Evolutionary conservation across 805 yeast species (phyloP).

Genomic region (Wickerhamomyces tratensis): DNA sequence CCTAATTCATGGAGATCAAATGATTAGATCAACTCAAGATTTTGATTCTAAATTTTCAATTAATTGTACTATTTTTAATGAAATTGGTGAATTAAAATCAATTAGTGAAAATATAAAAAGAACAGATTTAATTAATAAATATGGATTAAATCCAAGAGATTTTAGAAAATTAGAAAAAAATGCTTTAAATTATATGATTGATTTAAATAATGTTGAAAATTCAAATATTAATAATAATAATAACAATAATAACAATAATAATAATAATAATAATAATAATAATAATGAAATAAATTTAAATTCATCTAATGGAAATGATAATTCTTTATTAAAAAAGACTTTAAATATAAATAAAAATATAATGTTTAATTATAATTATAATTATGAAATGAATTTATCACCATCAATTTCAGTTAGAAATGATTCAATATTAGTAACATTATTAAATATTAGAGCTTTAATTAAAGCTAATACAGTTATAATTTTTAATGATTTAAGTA

Average conservation of each 20-base stretch:
- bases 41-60: constrained; percentile 31
- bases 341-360: too few species aligned
- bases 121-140: constrained; percentile 58
- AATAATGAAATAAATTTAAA: too few species aligned
- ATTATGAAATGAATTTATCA: constrained; percentile 32
- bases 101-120: constrained; percentile 69
- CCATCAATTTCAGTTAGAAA: constrained; percentile 74
- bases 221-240: too few species aligned
- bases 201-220: too few species aligned
- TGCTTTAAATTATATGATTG: background rate
- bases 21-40: constrained; percentile 5
- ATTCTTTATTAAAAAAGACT: too few species aligned
- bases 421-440: constrained; percentile 59
- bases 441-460: constrained; percentile 73
- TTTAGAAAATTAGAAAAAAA: constrained; percentile 77
- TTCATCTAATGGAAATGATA: too few species aligned
- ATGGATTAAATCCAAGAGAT: constrained; percentile 83
- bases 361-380: too few species aligned
- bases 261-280: too few species aligned
- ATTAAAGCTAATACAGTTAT: constrained; percentile 62
- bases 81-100: constrained; percentile 55
- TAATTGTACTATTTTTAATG: constrained; percentile 76
- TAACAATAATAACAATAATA: too few species aligned
- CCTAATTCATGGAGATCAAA: constrained; percentile 25
- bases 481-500: constrained; percentile 63